These are phyloP conservation scores for Lactarius trivialis DNA, from an alignment of 768 basidiomycete species.

Conservation along the genomic window DNA sequence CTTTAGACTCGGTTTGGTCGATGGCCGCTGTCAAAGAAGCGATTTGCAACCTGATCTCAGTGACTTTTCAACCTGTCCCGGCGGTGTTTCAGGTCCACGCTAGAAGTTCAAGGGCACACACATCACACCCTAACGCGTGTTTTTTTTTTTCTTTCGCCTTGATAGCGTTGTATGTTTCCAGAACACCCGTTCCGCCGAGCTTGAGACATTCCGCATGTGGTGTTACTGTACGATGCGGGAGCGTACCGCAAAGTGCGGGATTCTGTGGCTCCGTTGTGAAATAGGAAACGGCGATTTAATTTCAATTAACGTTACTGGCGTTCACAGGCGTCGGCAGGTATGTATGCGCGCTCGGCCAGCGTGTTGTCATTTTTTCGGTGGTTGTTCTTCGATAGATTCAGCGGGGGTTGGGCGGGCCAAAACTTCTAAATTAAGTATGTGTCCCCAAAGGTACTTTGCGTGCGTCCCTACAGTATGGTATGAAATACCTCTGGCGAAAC, in stretches of 20 bases:
- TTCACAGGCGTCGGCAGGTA: constrained; percentile 7
- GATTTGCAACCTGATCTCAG: background rate
- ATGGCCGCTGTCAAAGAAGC: background rate
- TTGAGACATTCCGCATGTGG: background rate
- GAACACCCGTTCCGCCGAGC: background rate
- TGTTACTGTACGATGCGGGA: background rate
- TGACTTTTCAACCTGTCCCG: background rate
- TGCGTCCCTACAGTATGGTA: constrained; percentile 15
- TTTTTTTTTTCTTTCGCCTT: background rate
- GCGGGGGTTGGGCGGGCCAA: background rate
- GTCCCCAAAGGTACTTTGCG: constrained; percentile 13
- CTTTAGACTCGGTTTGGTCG: background rate
- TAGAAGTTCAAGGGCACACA: constrained; percentile 6
- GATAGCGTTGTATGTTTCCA: background rate
- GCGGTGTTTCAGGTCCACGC: constrained; percentile 10
- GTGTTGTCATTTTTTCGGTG: background rate
- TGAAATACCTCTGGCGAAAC: constrained; percentile 8
- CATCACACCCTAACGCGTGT: background rate
- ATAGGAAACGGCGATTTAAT: constrained; percentile 3
- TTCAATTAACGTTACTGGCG: constrained; percentile 1
- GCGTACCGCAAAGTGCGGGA: background rate
- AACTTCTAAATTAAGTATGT: constrained; percentile 21
- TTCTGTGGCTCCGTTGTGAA: background rate
- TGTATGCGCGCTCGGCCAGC: constrained; percentile 4
- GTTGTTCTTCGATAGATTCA: background rate